Conservation (phyloP, 202 grass and related monocot genomes). For the Hordeum pubiflorum region DNA sequence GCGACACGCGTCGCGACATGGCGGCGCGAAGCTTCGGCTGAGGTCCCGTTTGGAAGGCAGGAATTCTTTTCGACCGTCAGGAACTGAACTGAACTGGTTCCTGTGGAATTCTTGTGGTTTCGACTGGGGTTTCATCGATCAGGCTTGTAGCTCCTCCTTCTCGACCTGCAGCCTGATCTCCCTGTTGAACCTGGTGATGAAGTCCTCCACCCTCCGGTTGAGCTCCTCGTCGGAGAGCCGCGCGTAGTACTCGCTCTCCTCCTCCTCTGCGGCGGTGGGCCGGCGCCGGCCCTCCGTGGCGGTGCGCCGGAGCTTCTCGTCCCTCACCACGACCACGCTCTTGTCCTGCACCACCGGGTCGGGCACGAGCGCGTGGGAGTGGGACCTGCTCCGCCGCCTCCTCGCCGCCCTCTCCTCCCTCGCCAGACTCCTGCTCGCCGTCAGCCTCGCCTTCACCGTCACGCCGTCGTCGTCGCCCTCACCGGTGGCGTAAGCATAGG, state of each 20-base stretch:
- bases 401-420: background rate
- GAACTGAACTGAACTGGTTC: background rate
- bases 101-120: no score
- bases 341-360: constrained; percentile 20
- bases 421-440: constrained; percentile 2
- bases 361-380: constrained; percentile 23
- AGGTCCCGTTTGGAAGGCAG: background rate
- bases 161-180: constrained; percentile 72
- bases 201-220: constrained; percentile 73
- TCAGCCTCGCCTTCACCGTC: background rate
- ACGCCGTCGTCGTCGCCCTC: background rate
- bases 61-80: no score
- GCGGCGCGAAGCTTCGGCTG: background rate
- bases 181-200: constrained; percentile 76
- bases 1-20: background rate
- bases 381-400: constrained; percentile 29
- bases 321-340: constrained; percentile 33
- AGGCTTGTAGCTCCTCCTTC: constrained; percentile 26
- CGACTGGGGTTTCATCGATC: background rate
- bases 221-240: constrained; percentile 80
- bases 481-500: background rate
- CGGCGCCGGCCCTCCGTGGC: constrained; percentile 7
- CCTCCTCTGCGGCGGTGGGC: background rate
- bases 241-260: constrained; percentile 63
- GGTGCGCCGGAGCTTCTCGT: constrained; percentile 34